Percentiles rank a stretch among this genome's conserved stretches.
phyloP scores from a whole-genome alignment of 1,284 basidiomycete species.

The Trichosporon faecale region DNA sequence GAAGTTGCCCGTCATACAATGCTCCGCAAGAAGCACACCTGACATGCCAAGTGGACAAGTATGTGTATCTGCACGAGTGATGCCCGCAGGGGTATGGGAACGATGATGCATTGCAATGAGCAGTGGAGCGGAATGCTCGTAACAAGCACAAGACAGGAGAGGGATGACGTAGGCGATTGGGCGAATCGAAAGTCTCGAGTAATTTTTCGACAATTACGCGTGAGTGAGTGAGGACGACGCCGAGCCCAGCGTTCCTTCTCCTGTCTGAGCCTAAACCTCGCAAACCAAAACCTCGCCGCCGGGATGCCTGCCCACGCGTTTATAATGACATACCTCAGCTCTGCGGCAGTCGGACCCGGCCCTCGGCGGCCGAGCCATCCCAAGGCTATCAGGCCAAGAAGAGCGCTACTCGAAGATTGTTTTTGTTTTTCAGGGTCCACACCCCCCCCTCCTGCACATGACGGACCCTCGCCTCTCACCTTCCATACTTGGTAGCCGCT shows the following conservation, averaged over 20 bases:
- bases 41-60: too few relatives aligned
- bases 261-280: not conserved
- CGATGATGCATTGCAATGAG: not conserved
- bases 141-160: not conserved
- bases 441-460: not conserved
- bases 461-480: not conserved
- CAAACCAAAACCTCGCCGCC: not conserved
- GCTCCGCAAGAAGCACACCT: not conserved
- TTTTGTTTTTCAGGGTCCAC: slow-evolving; percentile 3
- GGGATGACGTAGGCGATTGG: slow-evolving; percentile 9
- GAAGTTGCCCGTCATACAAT: not conserved
- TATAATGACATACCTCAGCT: not conserved
- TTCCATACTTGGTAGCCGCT: not conserved
- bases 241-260: not conserved
- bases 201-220: not conserved
- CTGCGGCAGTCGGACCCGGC: not conserved
- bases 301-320: not conserved
- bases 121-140: not conserved
- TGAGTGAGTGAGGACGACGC: not conserved
- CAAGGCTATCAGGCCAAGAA: not conserved
- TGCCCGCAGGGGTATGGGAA: not conserved
- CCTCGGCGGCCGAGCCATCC: not conserved
- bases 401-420: not conserved
- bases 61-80: not conserved
- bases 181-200: not conserved